Base-by-base conservation (phyloP, 2,329 filamentous ascomycete species). In the Epichloe bromicola region DNA sequence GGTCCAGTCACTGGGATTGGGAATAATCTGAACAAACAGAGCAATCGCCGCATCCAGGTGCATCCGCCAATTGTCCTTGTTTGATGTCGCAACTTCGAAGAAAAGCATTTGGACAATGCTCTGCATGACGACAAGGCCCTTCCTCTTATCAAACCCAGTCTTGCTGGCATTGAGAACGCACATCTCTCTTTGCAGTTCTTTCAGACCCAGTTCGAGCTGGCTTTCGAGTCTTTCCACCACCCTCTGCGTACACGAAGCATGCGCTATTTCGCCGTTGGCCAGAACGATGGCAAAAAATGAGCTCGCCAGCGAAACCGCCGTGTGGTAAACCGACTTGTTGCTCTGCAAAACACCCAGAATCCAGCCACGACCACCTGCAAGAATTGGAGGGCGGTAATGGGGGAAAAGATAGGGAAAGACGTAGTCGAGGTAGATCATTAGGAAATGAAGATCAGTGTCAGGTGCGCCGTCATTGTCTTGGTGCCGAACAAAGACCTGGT, bases 401-500 rank as follows among this genome's bases (percentile, higher is more conserved):
- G 81, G 81, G 58, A 79, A 83, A 1, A 83, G 64, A 56, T 81
- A 78, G 2, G 80, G 79, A 54, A 83, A 74, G 19, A 82, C 70
- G 55, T 78, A 74, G 60, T 84, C 80, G 44, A 83, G 68, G 59
- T 82, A 83, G 51, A 78, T 71, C 72, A 79, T 78, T 51, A 76
- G 64, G 42, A 74, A 70, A 58, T 70, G 66, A 1, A 70, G 58
- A 49, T 67, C 64, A n/a, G 61, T 59, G 33, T 61, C 63, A 7
- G 57, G 56, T 8, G 14, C 53, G 20, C 49, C 54, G 40, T 55
- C 53, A 2, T 45, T 33, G 30, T 65, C 61, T 5, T 60, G 53
- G 36, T 53, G 46, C 5, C 58, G 55, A 23, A 53, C 53, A 43
- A 60, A 52, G 43, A 61, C 54, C 51, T 67, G 61, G 50, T 53